phyloP scores from a whole-genome alignment of 768 basidiomycete species.

The Pulveroboletus sp. region DNA sequence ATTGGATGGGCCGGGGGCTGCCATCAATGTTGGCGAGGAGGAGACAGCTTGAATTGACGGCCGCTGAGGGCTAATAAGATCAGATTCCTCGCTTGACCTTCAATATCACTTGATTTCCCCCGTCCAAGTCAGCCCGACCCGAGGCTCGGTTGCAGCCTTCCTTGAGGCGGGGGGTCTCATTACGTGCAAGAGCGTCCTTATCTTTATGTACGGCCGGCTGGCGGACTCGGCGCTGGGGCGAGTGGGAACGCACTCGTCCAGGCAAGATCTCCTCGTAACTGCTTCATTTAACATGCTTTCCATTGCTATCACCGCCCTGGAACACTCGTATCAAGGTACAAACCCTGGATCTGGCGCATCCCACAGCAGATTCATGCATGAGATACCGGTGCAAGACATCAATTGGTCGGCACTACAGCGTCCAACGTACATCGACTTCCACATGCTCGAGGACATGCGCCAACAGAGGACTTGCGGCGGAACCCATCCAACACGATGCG shows the following conservation, averaged over 20 bases:
- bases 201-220: slow-evolving; percentile 5
- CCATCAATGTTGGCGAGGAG: slow-evolving; percentile 21
- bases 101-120: neutral
- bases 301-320: no score
- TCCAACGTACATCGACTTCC: slow-evolving; percentile 8
- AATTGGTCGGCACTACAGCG: neutral
- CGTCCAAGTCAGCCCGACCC: slow-evolving; percentile 1
- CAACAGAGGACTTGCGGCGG: neutral
- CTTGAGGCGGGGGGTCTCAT: neutral
- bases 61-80: slow-evolving; percentile 13
- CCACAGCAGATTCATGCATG: no score
- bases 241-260: neutral
- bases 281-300: no score
- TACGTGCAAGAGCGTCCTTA: neutral
- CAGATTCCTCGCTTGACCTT: neutral
- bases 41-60: neutral
- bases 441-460: neutral
- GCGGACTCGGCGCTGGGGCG: no score
- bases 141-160: neutral
- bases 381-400: no score
- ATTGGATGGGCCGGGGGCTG: slow-evolving; percentile 23
- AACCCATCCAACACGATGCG: neutral
- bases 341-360: no score
- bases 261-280: no score
- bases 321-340: no score